Conservation (phyloP, 176 grass and related monocot species). For the Cenchrus purpureus region DNA sequence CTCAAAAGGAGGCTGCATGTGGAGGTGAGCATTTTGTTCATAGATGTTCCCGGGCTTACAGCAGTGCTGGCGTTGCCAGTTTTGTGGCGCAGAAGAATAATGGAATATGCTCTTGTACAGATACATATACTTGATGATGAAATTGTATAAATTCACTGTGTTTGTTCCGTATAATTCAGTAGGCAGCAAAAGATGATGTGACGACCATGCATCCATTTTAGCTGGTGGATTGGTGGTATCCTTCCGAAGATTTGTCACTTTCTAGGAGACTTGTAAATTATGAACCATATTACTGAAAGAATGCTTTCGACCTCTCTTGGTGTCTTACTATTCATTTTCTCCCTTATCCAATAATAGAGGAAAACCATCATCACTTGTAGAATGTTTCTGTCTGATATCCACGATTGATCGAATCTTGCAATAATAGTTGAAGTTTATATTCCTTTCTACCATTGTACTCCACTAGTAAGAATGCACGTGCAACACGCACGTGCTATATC, state of each 20-base stretch:
- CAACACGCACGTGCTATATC: too few relatives aligned
- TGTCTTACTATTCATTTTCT: background rate
- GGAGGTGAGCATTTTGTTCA: conserved; percentile 23
- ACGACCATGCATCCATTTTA: conserved; percentile 36
- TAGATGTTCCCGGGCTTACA: conserved; percentile 45
- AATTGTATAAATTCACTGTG: conserved; percentile 21
- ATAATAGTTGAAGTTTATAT: background rate
- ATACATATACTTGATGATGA: conserved; percentile 49
- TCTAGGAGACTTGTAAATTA: conserved; percentile 33
- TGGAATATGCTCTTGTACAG: conserved; percentile 74
- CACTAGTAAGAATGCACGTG: too few relatives aligned
- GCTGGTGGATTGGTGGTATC: conserved; percentile 1
- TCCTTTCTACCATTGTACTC: too few relatives aligned
- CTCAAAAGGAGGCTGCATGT: conserved; percentile 25
- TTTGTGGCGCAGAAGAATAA: conserved; percentile 66
- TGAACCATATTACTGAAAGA: conserved; percentile 10
- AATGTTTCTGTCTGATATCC: background rate
- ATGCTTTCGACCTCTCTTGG: background rate
- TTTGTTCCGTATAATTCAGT: conserved; percentile 22
- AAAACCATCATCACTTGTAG: background rate
- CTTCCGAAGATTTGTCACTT: conserved; percentile 36
- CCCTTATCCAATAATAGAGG: background rate
- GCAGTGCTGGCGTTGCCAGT: conserved; percentile 48
- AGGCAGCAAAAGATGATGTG: conserved; percentile 11
- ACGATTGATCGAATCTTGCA: background rate